Conservation (phyloP, 225 moss, liverwort and hornwort species). For the Neckera pumila region DNA sequence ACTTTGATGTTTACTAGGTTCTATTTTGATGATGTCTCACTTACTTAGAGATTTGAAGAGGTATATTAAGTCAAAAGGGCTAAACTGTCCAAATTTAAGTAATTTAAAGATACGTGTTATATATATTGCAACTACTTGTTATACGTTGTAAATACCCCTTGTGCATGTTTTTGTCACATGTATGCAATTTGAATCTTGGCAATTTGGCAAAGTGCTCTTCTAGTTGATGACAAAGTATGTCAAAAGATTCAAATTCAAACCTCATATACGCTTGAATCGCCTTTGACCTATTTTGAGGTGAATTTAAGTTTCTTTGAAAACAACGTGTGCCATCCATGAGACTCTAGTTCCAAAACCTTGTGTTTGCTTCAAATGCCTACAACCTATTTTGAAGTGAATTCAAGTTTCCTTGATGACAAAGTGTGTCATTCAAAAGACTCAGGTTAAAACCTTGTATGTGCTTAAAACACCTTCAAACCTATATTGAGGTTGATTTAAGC, state of each 20-base stretch:
- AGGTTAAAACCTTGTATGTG: too few species aligned
- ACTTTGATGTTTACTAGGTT: rapidly evolving
- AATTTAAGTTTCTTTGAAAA: too few species aligned
- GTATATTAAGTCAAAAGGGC: neutral
- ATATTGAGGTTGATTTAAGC: neutral
- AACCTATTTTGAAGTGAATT: neutral
- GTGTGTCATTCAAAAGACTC: too few species aligned
- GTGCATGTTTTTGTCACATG: neutral
- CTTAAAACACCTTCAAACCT: neutral
- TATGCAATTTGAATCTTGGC: neutral
- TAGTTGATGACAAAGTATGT: neutral
- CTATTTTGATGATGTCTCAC: neutral
- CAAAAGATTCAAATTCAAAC: neutral
- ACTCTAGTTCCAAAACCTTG: too few species aligned
- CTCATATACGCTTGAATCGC: rapidly evolving
- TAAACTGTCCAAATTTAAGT: neutral
- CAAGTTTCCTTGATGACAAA: too few species aligned
- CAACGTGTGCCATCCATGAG: too few species aligned
- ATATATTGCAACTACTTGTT: neutral
- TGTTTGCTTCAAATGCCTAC: neutral
- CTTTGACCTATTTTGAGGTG: too few species aligned
- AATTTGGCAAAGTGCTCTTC: rapidly evolving
- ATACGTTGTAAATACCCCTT: neutral
- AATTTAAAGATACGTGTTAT: neutral
- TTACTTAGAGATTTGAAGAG: neutral